These are phyloP conservation scores for Apiotrichum gamsii DNA, from an alignment of 1,284 basidiomycete genomes.

Conservation along the genomic window DNA sequence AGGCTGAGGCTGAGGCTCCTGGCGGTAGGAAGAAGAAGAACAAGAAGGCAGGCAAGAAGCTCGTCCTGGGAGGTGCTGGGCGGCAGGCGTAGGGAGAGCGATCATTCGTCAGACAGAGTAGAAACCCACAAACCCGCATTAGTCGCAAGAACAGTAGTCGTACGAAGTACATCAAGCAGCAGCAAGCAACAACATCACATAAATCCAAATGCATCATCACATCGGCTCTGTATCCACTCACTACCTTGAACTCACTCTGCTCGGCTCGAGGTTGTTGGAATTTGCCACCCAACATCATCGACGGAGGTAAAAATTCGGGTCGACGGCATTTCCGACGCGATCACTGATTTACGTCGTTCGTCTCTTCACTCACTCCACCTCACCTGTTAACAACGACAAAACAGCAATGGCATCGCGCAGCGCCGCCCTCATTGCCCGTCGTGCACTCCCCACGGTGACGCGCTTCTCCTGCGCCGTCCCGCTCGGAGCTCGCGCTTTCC, in stretches of 20 bases:
- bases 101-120: too few relatives aligned
- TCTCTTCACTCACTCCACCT: too few relatives aligned
- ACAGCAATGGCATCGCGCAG: too few relatives aligned
- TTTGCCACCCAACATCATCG: too few relatives aligned
- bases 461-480: too few relatives aligned
- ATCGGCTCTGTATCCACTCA: not conserved
- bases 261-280: too few relatives aligned
- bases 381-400: too few relatives aligned
- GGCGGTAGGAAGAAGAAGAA: constrained; percentile 15
- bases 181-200: not conserved
- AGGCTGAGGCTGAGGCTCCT: not conserved
- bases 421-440: too few relatives aligned
- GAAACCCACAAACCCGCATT: not conserved
- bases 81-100: constrained; percentile 9
- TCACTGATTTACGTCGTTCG: too few relatives aligned
- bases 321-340: too few relatives aligned
- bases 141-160: not conserved
- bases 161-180: not conserved
- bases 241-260: too few relatives aligned
- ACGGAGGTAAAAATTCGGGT: not conserved
- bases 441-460: too few relatives aligned
- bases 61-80: constrained; percentile 17
- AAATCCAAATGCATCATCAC: constrained; percentile 5
- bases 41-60: constrained; percentile 17
- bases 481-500: not conserved